Evolutionary conservation across 176 grass and related monocot genomes (phyloP), one percentile per base, ranked within the genome.

Genomic region (Pontederia crassipes): DNA sequence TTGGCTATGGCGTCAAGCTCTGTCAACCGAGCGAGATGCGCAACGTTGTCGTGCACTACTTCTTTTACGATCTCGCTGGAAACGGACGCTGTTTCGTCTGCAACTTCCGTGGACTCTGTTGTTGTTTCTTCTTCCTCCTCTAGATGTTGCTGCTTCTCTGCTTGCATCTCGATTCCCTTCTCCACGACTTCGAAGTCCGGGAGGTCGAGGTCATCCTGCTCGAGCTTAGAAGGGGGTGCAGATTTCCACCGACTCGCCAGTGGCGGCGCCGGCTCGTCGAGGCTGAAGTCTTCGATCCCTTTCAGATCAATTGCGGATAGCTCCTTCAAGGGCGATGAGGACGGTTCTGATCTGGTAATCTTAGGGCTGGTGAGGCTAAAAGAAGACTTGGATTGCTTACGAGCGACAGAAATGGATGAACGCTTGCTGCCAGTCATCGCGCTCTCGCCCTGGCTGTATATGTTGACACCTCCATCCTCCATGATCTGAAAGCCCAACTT

Each of bases 401-500:
- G 61, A 8, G 81, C 81, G 48, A 72, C 80, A 50, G 72, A 58
- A 14, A 82, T 67, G 8, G 90, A 81, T 0, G 85, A 72, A 0
- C 57, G 57, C 0, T 69, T 66, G 12, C 51, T 45, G n/a, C 55
- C 64, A 20, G 64, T 79, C n/a, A 55, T 53, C 2, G 14, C 45
- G 0, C 0, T 52, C 0, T 66, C 53, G 0, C 76, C 61, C 27
- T 88, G 83, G 49, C 58, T 92, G 71, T 92, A 98, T 12, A 98
- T 51, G n/a, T 74, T 88, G 32, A 83, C 77, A 26, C 93, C 87
- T 10, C 84, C 74, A 27, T 89, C 82, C 10, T 98, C 93, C 84
- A 98, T 98, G 48, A 92, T 81, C 80, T 98, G 93, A 64, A 92
- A 98, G 9, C 84, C 72, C n/a, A 98, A 66, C 64, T 88, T 98